A percentile compares a stretch with the other conserved stretches of the same genome.
These are phyloP conservation scores for Elongisporangium prolatum DNA, from an alignment of 352 stramenopile genomes.

Conservation along the genomic window DNA sequence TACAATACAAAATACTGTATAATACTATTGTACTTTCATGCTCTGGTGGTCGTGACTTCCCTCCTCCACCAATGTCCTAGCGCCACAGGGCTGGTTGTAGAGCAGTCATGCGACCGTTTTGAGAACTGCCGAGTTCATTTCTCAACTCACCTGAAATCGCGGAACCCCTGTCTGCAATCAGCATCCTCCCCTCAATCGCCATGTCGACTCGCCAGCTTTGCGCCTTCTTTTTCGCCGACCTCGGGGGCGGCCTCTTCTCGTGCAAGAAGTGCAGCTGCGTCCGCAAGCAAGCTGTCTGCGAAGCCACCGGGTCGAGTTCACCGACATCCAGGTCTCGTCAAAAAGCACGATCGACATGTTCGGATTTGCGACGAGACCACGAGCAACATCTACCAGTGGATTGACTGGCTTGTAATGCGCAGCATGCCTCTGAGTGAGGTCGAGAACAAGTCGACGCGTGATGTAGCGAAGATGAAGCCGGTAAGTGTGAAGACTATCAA, in stretches of 20 bases:
- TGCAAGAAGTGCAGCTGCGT: conserved; percentile 9
- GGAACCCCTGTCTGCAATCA: too few species aligned
- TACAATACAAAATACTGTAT: too few species aligned
- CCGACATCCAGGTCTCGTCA: not conserved
- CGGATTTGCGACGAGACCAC: conserved; percentile 7
- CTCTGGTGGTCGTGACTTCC: too few species aligned
- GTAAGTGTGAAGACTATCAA: too few species aligned
- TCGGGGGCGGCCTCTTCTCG: conserved; percentile 5
- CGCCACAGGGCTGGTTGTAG: too few species aligned
- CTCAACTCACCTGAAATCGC: too few species aligned
- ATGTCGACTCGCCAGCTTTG: conserved; percentile 6
- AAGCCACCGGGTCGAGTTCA: conserved; percentile 7
- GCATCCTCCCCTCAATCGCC: too few species aligned
- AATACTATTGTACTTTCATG: too few species aligned
- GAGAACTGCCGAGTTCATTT: too few species aligned
- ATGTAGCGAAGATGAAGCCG: conserved; percentile 1
- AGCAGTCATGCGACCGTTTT: too few species aligned
- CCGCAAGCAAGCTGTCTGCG: conserved; percentile 7
- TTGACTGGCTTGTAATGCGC: conserved; percentile 5
- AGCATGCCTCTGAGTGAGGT: conserved; percentile 8
- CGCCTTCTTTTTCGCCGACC: conserved; percentile 5
- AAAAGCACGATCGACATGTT: conserved; percentile 2
- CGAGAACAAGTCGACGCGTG: not conserved
- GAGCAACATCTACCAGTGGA: conserved; percentile 5
- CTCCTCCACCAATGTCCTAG: too few species aligned